Conservation (phyloP, 768 basidiomycete genomes). For the Chalciporus sphaerocephalus region DNA sequence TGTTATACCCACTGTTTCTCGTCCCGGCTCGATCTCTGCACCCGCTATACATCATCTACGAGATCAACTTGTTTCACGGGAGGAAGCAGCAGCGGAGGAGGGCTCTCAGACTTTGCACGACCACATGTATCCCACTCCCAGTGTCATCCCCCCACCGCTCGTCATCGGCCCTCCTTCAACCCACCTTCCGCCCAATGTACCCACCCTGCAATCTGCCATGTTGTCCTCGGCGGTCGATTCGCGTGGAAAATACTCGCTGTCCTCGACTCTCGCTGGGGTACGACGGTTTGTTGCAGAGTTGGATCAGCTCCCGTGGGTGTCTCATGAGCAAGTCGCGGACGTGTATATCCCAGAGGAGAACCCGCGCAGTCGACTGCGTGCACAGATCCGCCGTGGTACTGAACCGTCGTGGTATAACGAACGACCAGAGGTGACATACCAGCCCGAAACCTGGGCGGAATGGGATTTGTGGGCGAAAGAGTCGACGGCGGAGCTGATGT, state of each 20-base stretch:
- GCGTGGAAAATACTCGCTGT: slow-evolving; percentile 2
- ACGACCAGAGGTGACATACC: slow-evolving; percentile 5
- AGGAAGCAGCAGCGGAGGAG: background rate
- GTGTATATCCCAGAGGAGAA: slow-evolving; percentile 40
- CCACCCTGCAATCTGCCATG: background rate
- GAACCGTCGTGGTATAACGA: slow-evolving; percentile 30
- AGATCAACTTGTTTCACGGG: background rate
- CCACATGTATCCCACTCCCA: background rate
- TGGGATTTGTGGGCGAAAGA: slow-evolving; percentile 28
- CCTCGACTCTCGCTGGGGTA: slow-evolving; percentile 34
- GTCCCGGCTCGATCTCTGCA: slow-evolving; percentile 3
- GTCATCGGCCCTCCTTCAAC: background rate
- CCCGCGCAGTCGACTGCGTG: slow-evolving; percentile 16
- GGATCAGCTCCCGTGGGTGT: slow-evolving; percentile 43
- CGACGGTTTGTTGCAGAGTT: slow-evolving; percentile 34
- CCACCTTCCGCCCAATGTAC: background rate
- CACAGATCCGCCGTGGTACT: slow-evolving; percentile 7
- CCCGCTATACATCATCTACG: background rate
- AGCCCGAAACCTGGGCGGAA: slow-evolving; percentile 11
- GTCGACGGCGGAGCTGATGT: slow-evolving; percentile 10
- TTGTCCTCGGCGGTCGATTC: slow-evolving; percentile 9
- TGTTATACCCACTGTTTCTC: slow-evolving; percentile 3
- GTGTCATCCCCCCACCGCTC: background rate
- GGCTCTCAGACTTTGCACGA: slow-evolving; percentile 22
- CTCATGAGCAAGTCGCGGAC: slow-evolving; percentile 37